Evolutionary conservation across 1,284 basidiomycete species (phyloP).

Genomic region (Cryptococcus sp.): DNA sequence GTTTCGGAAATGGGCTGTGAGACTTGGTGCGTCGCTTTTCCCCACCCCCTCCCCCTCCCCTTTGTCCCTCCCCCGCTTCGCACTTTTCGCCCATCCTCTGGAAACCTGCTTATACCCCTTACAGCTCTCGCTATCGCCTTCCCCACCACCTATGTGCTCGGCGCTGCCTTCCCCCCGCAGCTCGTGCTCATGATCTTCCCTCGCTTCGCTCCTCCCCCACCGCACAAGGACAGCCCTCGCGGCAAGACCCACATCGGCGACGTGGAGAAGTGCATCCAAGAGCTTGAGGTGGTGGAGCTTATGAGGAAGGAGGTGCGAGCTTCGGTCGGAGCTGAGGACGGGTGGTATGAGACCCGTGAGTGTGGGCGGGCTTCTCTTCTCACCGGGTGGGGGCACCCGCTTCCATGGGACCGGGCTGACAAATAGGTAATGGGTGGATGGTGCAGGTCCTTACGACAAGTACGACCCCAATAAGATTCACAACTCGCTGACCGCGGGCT

Average conservation of each 20-base stretch:
- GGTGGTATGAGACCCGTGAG: slow-evolving; percentile 51
- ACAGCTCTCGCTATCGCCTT: slow-evolving; percentile 40
- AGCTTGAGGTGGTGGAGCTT: slow-evolving; percentile 60
- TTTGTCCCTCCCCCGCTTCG: background rate
- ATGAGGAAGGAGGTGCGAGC: slow-evolving; percentile 44
- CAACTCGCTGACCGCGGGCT: slow-evolving; percentile 76
- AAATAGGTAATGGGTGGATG: slow-evolving; percentile 32
- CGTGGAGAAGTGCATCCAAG: slow-evolving; percentile 68
- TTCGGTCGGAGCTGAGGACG: slow-evolving; percentile 18
- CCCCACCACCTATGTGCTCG: slow-evolving; percentile 49
- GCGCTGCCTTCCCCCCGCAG: slow-evolving; percentile 63
- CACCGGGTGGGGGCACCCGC: background rate
- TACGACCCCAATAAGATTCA: slow-evolving; percentile 64
- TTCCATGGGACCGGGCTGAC: background rate
- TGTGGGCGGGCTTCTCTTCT: background rate
- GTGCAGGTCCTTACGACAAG: slow-evolving; percentile 64
- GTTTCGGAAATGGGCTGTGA: slow-evolving; percentile 22
- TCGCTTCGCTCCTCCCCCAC: slow-evolving; percentile 65
- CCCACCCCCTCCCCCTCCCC: background rate
- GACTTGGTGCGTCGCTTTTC: slow-evolving; percentile 20
- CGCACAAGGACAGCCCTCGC: slow-evolving; percentile 60
- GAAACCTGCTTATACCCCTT: background rate
- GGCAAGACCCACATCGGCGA: slow-evolving; percentile 59
- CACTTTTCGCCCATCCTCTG: background rate
- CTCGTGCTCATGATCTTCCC: slow-evolving; percentile 65